Evolutionary conservation across 2,329 filamentous ascomycete species (phyloP).

Genomic region (Torrubiella hemipterigena): DNA sequence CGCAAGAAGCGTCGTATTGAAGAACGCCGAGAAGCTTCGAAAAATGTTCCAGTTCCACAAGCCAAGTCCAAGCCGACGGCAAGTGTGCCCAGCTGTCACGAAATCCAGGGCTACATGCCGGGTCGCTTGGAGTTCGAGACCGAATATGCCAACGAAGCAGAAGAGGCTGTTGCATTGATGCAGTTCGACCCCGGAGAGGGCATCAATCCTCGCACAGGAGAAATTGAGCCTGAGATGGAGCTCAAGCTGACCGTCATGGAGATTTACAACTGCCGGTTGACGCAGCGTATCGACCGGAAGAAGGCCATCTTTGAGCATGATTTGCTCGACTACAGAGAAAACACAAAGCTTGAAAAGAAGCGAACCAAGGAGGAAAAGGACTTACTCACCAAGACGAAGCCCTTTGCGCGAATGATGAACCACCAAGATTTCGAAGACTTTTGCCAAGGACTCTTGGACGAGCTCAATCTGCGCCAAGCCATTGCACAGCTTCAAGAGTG

Average conservation of each 20-base stretch:
- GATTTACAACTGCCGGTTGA: constrained; percentile 89
- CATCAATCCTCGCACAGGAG: constrained; percentile 69
- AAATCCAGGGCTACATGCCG: constrained; percentile 98
- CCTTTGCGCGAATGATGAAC: constrained; percentile 95
- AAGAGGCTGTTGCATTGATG: constrained; percentile 97
- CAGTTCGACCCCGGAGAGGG: constrained; percentile 95
- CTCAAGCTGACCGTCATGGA: constrained; percentile 97
- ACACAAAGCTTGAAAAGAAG: constrained; percentile 82
- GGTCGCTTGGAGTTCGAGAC: constrained; percentile 95
- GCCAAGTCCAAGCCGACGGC: constrained; percentile 94
- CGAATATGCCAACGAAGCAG: constrained; percentile 93
- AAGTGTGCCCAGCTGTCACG: constrained; percentile 90
- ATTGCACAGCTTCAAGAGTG: constrained; percentile 90
- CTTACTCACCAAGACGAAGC: constrained; percentile 83
- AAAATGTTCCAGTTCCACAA: constrained; percentile 68
- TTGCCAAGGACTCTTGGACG: constrained; percentile 74
- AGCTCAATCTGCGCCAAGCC: constrained; percentile 81
- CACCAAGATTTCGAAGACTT: constrained; percentile 80
- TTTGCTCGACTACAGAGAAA: constrained; percentile 86
- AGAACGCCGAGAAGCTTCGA: constrained; percentile 75
- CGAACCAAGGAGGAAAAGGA: constrained; percentile 92
- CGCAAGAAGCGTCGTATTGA: constrained; percentile 91
- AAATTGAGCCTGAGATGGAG: constrained; percentile 91
- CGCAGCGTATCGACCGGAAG: constrained; percentile 84
- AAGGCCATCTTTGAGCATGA: constrained; percentile 95